Base-by-base conservation (phyloP, 2,329 filamentous ascomycete genomes). In the Leptographium galeiforme region DNA sequence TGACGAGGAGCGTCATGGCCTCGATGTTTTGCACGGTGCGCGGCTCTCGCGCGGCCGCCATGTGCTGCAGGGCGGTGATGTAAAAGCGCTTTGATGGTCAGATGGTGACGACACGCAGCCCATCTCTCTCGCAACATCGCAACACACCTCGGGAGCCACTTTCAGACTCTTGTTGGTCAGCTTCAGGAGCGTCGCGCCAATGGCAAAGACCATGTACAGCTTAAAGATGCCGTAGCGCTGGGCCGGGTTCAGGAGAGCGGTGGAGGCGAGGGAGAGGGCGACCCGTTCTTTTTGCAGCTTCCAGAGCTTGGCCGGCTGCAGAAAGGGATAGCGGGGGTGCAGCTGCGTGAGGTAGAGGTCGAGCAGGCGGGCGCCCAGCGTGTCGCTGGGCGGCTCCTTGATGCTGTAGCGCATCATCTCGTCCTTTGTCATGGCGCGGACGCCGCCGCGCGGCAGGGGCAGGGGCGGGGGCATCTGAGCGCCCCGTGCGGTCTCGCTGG, bases 141-240 rank as follows among this genome's bases (percentile, higher is more conserved):
- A n/a, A n/a, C 45, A n/a, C 30, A 48, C 45, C 45, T 48, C 45
- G 6, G 45, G 45, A 4, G 47, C 10, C 8, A 53, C 8, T 10
- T 44, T 14, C n/a, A 25, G 14, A 14, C 16, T 25, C 48, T 69
- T 69, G 57, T 75, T 72, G 6, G 69, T 76, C 18, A 76, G 56
- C 34, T 71, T 70, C 33, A 76, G 66, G 57, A 73, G 66, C 14
- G 72, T 74, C 14, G 73, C 70, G 0, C 73, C 72, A 56, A 76
- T 76, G 5, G 72, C 73, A 61, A 75, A 77, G 1, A 73, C 69
- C 63, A 77, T 66, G 56, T 76, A 75, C 16, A 77, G 60, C 57
- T 74, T 75, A 60, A 77, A 77, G 12, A 74, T 65, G 0, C 70
- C 70, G 58, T 72, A 75, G 46, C 71, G 61, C 53, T 66, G 60